These are phyloP conservation scores for Rhododendron kiyosumense DNA, from an alignment of 148 eudicot species.

Conservation along the genomic window DNA sequence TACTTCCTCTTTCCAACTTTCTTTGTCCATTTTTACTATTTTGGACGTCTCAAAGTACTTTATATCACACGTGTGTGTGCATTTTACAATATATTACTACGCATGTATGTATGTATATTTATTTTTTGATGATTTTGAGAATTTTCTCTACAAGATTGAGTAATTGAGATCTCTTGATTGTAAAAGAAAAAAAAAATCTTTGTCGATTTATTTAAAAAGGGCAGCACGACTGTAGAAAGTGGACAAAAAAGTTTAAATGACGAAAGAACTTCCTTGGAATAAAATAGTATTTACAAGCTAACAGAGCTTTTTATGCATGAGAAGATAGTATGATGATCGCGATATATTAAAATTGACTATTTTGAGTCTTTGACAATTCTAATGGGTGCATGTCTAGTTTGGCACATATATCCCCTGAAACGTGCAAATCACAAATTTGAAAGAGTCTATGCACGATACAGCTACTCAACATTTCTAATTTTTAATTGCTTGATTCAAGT, in stretches of 20 bases:
- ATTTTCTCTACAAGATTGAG: not conserved
- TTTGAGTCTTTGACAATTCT: not conserved
- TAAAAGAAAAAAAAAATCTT: not conserved
- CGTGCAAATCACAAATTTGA: not conserved
- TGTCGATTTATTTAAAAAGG: not conserved
- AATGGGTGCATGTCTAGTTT: not conserved
- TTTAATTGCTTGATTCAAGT: not conserved
- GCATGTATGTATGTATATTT: not conserved
- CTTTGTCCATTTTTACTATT: not conserved
- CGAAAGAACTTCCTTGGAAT: not conserved
- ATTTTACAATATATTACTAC: too few species aligned
- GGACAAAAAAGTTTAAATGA: not conserved
- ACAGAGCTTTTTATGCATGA: not conserved
- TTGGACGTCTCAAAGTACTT: not conserved
- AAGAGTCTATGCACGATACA: not conserved
- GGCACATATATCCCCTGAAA: conserved; percentile 5
- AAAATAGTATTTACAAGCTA: not conserved
- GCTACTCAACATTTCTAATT: not conserved
- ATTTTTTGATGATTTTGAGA: not conserved
- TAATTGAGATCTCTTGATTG: not conserved
- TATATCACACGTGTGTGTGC: too few species aligned
- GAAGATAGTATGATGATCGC: not conserved
- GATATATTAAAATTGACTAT: not conserved
- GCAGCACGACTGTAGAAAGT: too few species aligned
- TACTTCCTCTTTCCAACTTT: not conserved